Evolutionary conservation across 2,329 filamentous ascomycete genomes (phyloP).

Genomic region (Aureobasidium sp.): DNA sequence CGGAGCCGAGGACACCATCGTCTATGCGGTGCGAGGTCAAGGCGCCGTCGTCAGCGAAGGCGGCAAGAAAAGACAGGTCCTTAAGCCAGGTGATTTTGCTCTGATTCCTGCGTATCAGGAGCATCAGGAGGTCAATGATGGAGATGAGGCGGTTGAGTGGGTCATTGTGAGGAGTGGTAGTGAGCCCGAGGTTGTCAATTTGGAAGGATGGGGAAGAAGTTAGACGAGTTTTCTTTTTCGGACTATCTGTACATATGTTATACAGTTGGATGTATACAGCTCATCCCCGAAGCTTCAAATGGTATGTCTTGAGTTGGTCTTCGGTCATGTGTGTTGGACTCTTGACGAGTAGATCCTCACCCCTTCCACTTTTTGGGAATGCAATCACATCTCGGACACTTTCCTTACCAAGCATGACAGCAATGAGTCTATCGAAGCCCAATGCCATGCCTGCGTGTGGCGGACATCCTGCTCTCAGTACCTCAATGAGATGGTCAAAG

Average conservation of each 20-base stretch:
- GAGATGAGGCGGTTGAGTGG: constrained; percentile 57
- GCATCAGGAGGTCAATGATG: constrained; percentile 63
- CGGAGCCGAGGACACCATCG: constrained; percentile 63
- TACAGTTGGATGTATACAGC: neutral
- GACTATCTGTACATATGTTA: neutral
- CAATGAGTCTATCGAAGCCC: constrained; percentile 81
- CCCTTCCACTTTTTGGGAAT: constrained; percentile 88
- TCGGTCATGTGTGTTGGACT: constrained; percentile 64
- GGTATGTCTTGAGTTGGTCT: constrained; percentile 53
- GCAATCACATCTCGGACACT: constrained; percentile 91
- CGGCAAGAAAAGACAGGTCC: constrained; percentile 49
- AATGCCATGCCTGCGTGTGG: constrained; percentile 91
- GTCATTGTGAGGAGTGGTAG: constrained; percentile 57
- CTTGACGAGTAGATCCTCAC: constrained; percentile 76
- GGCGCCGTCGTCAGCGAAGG: constrained; percentile 54
- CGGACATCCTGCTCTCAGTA: constrained; percentile 77
- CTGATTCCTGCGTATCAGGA: constrained; percentile 63
- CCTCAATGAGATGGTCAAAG: constrained; percentile 78
- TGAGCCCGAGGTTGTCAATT: constrained; percentile 54
- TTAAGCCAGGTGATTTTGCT: constrained; percentile 61
- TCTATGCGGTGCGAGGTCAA: constrained; percentile 57
- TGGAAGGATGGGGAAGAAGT: constrained; percentile 53
- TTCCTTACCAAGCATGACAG: constrained; percentile 67
- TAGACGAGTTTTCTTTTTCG: constrained; percentile 1
- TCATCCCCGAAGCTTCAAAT: constrained; percentile 35